Base-by-base conservation (phyloP, 2,329 filamentous ascomycete genomes). In the Fusarium sp. region DNA sequence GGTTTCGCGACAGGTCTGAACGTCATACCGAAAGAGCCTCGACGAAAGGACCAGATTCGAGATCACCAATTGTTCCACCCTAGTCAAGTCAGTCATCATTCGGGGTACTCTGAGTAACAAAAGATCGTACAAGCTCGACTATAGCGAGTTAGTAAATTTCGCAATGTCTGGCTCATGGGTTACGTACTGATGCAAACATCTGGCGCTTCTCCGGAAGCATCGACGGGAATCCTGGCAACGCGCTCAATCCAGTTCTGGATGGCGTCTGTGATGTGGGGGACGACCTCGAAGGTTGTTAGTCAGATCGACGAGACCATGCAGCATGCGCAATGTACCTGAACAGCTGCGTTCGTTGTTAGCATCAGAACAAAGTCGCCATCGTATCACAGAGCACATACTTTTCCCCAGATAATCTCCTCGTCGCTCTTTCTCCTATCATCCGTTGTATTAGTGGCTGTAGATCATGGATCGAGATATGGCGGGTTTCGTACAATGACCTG, bases 261-360 rank as follows among this genome's bases (percentile, higher is more conserved):
- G 18, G 90, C 92, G 75, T 96, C 89, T 55, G 94, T 97, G 71
- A 98, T 86, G 79, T 98, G 95, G 3, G 95, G 95, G 7, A 98
- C 94, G 33, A 73, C 67, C 55, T 73, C 55, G 4, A 27, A 21
- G 27, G 3, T 25, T 25, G 29, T 63, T 57, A 63, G 60, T 42
- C 21, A 33, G 11, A 9, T 27, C 14, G 21, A 18, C 4, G 25
- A 29, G 20, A 27, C 33, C 13, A 15, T 8, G 36, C 6, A 3
- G 20, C 10, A 6, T 31, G 10, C 39, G n/a, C 8, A 23, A 51
- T 57, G 29, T 63, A 63, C 60, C 59, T 64, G 61, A 48, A 64
- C 61, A 47, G 61, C 61, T 64, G 21, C 8, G 25, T 36, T 4
- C 7, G 20, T 42, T 14, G 13, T 64, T 64, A 64, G 61, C 60